phyloP scores from a whole-genome alignment of 257 asterid genomes.

The Penstemon eatonii region DNA sequence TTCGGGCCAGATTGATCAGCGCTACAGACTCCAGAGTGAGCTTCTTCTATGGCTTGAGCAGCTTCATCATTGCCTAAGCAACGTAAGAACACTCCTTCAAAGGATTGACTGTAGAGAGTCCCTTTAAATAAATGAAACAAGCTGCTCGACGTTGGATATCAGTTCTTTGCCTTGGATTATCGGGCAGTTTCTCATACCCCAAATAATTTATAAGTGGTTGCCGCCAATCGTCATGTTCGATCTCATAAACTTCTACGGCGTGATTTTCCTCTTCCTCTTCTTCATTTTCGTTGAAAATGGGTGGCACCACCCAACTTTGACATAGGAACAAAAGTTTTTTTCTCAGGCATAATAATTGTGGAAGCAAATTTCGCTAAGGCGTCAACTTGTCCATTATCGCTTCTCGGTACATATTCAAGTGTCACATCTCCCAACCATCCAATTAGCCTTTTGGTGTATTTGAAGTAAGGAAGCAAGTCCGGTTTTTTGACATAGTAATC shows the following conservation, averaged over 20 bases:
- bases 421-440: not conserved
- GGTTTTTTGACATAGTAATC: not conserved
- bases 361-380: not conserved
- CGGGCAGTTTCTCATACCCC: not conserved
- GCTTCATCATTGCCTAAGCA: too few species aligned
- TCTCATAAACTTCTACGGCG: not conserved
- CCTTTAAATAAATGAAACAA: not conserved
- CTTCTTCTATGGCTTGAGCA: too few species aligned
- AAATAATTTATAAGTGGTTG: not conserved
- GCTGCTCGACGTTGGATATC: not conserved
- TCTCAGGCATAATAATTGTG: not conserved
- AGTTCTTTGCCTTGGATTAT: not conserved
- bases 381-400: not conserved
- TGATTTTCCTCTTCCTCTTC: not conserved
- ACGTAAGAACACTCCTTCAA: not conserved
- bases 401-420: not conserved
- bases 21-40: too few species aligned
- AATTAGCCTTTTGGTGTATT: not conserved
- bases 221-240: not conserved
- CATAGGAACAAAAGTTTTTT: not conserved
- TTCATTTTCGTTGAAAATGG: not conserved
- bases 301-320: not conserved
- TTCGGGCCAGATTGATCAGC: too few species aligned
- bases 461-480: not conserved
- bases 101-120: not conserved